Base-by-base conservation (phyloP, 176 grass and related monocot genomes). In the Oryza glumipatula region DNA sequence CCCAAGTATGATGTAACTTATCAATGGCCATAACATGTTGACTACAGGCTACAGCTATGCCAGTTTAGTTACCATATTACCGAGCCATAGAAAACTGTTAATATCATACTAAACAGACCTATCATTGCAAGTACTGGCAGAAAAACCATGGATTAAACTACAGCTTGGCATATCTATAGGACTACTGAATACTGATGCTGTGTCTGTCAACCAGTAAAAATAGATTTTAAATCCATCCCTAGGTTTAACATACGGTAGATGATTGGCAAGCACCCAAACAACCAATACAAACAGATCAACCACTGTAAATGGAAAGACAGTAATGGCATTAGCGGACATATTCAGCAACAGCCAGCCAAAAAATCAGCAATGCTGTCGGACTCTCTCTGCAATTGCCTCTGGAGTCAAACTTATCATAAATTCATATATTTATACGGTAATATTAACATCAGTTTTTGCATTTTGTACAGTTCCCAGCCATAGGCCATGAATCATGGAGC, bases 1-100 rank as follows among this genome's bases (percentile, higher is more conserved):
- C 26, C 58, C 19, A 79, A 43, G 14, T 32, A 86, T 67, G 77
- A 81, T 33, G 51, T 14, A 11, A 21, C 28, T 67, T 67, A 74
- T 11, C 56, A 56, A 75, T 22, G 47, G 46, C 11, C 0, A 8
- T 36, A 67, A 6, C 2, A 43, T n/a, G 67, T 68, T 68, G 14
- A 44, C 71, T 19, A 11, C 22, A 67, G 14, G 22, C 71, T 19
- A 11, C 22, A 67, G 21, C 15, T 9, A 48, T 33, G 2, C 39
- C 77, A 67, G 2, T 67, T 67, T 21, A 47, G 8, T 8, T 41
- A 79, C 30, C 24, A 79, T 21, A 10, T 26, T 41, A 65, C n/a
- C 63, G 67, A 49, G 65, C 36, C 7, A 84, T 4, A 17, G 3
- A 52, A 52, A 17, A 17, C 15, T 52, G 19, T 24, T 8, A 77